These are phyloP conservation scores for Cordyceps militaris DNA, from an alignment of 2,329 filamentous ascomycete genomes.

Conservation along the genomic window DNA sequence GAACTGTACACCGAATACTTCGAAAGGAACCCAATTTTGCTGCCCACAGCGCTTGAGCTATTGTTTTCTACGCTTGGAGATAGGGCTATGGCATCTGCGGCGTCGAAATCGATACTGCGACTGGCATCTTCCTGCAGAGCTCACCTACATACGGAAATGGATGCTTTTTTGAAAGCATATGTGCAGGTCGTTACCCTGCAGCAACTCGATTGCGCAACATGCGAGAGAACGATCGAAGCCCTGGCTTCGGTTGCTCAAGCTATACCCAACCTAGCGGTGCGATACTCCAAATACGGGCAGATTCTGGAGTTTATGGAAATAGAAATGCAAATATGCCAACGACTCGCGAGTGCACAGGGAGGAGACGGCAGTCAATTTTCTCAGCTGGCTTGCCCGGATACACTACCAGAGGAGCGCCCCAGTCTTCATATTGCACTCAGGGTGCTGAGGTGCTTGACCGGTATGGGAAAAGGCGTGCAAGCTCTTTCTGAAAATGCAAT, in stretches of 20 bases:
- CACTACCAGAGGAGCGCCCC: slow-evolving; percentile 34
- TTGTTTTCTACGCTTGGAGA: slow-evolving; percentile 65
- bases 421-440: slow-evolving; percentile 42
- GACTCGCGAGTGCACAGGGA: background rate
- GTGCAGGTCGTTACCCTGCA: slow-evolving; percentile 48
- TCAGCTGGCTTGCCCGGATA: slow-evolving; percentile 17
- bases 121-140: slow-evolving; percentile 70
- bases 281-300: slow-evolving; percentile 46
- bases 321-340: slow-evolving; percentile 37
- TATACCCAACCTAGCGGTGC: slow-evolving; percentile 49
- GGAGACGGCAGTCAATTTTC: background rate
- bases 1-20: slow-evolving; percentile 73
- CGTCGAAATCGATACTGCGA: slow-evolving; percentile 66
- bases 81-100: slow-evolving; percentile 53
- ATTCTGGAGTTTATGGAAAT: slow-evolving; percentile 55
- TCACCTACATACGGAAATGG: slow-evolving; percentile 59
- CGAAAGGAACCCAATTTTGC: slow-evolving; percentile 56
- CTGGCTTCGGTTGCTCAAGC: slow-evolving; percentile 73
- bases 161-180: slow-evolving; percentile 66
- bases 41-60: slow-evolving; percentile 66
- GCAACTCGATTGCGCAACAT: slow-evolving; percentile 58
- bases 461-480: slow-evolving; percentile 67
- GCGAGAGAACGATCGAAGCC: slow-evolving; percentile 66
- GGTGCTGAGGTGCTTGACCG: slow-evolving; percentile 60
- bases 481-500: slow-evolving; percentile 59